Percentiles rank a stretch among this genome's conserved stretches.
These are phyloP conservation scores for Albatrellus sp. DNA, from an alignment of 1,284 basidiomycete species.

Conservation along the genomic window DNA sequence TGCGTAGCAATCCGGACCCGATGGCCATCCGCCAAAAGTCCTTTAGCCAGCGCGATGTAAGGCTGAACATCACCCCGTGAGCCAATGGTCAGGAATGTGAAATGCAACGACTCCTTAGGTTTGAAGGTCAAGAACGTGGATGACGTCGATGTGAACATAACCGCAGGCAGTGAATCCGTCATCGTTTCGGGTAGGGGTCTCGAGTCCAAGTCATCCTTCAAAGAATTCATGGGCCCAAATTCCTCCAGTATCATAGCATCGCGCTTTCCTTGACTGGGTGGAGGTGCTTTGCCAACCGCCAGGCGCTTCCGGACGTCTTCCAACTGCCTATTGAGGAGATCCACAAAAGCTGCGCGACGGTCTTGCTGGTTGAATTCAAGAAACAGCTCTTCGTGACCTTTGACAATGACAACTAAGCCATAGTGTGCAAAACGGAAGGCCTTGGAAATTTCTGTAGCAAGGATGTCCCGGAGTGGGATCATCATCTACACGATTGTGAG, in stretches of 20 bases:
- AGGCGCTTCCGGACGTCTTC: constrained; percentile 53
- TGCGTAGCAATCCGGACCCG: constrained; percentile 82
- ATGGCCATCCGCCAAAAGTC: constrained; percentile 85
- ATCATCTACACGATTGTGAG: constrained; percentile 60
- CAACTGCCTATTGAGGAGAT: constrained; percentile 68
- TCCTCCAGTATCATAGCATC: constrained; percentile 68
- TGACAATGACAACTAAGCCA: constrained; percentile 82
- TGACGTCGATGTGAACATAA: constrained; percentile 89
- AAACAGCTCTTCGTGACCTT: constrained; percentile 95
- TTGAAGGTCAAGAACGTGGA: constrained; percentile 94
- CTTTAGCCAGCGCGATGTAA: constrained; percentile 90
- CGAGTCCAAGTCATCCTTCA: constrained; percentile 26
- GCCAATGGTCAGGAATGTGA: constrained; percentile 92
- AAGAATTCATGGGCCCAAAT: constrained; percentile 38
- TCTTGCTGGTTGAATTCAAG: constrained; percentile 81
- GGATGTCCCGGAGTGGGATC: constrained; percentile 79
- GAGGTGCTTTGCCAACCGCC: constrained; percentile 25
- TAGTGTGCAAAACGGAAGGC: constrained; percentile 83
- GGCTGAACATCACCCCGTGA: constrained; percentile 90
- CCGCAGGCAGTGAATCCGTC: constrained; percentile 63
- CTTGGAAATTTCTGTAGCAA: constrained; percentile 75
- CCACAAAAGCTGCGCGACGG: constrained; percentile 66
- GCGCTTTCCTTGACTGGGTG: constrained; percentile 32
- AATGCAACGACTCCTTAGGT: constrained; percentile 69
- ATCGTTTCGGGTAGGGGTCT: constrained; percentile 35